These are phyloP conservation scores for Blepharisma stoltei DNA, from an alignment of 73 alveolate species.

Conservation along the genomic window DNA sequence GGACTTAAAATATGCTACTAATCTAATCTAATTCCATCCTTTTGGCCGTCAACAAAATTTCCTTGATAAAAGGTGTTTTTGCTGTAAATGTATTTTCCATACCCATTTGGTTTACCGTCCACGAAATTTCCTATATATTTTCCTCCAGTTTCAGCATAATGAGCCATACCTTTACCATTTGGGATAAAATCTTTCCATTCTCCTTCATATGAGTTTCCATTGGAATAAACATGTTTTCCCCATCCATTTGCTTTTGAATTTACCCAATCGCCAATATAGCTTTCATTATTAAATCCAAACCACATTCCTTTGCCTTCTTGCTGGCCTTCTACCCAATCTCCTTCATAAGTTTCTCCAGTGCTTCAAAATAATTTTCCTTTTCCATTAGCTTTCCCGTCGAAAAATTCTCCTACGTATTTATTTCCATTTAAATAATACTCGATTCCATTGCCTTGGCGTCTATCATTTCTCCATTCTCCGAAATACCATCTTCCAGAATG, in stretches of 20 bases:
- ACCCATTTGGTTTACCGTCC: conserved; percentile 41
- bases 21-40: conserved; percentile 42
- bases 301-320: conserved; percentile 34
- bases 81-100: conserved; percentile 25
- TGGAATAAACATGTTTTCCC: conserved; percentile 50
- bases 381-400: conserved; percentile 60
- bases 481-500: conserved; percentile 40
- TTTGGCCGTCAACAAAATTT: conserved; percentile 40
- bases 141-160: conserved; percentile 35
- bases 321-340: conserved; percentile 39
- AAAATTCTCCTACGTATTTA: conserved; percentile 46
- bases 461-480: conserved; percentile 36
- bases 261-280: conserved; percentile 45
- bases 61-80: conserved; percentile 43
- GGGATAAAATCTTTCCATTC: conserved; percentile 49
- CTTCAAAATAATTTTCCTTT: conserved; percentile 31
- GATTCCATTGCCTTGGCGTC: conserved; percentile 54
- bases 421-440: conserved; percentile 49
- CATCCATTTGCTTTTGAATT: conserved; percentile 71
- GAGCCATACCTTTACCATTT: conserved; percentile 50
- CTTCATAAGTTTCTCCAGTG: conserved; percentile 31
- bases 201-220: conserved; percentile 64
- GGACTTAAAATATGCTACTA: too few species aligned
- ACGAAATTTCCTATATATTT: conserved; percentile 36
- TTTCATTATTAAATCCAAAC: conserved; percentile 35